Base-by-base conservation (phyloP, 2,329 filamentous ascomycete genomes). In the Alternaria conjuncta region DNA sequence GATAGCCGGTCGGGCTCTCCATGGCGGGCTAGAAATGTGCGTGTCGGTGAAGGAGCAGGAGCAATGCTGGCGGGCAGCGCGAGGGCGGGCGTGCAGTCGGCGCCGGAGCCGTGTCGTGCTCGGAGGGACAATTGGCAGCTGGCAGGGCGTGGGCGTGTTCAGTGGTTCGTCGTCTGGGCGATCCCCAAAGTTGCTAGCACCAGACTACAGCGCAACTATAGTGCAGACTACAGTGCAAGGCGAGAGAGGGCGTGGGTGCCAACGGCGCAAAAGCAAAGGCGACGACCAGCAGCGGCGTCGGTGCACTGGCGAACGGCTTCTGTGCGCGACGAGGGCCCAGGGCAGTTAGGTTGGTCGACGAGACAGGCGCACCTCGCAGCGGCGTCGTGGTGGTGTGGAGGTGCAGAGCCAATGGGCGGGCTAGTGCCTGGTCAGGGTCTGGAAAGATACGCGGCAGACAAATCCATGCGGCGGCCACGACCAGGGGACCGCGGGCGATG, bases 1-100 rank as follows among this genome's bases (percentile, higher is more conserved):
- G 82, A 71, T 85, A 86, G 64, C 82, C 81, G 44, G 82, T 82
- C 51, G 85, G 85, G 63, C 85, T 86, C 65, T 88, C 86, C 86
- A 88, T 87, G 61, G 28, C 61, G 71, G 49, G 46, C 21, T 46
- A 28, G 66, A 36, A 23, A 43, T 26, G 30, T 18, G 67, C 15
- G 63, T 15, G 62, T 26, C 64, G 57, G 46, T 45, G 43, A 41
- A n/a, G 55, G 4, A 36, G 47, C 21, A 47, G 41, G 36, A 36
- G 44, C 25, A 47, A 45, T 55, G 59, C 49, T 26, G 63, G 28
- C 47, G 30, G 56, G 53, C 28, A 53, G 50, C 41, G 18, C 25
- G 41, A 60, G 44, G 44, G 47, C 26, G 25, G 49, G 28, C 50
- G 44, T 25, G 56, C 49, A 36, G 61, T 56, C 20, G 54, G 41